Conservation (phyloP, 1,284 basidiomycete genomes). For the Irpex sp. region DNA sequence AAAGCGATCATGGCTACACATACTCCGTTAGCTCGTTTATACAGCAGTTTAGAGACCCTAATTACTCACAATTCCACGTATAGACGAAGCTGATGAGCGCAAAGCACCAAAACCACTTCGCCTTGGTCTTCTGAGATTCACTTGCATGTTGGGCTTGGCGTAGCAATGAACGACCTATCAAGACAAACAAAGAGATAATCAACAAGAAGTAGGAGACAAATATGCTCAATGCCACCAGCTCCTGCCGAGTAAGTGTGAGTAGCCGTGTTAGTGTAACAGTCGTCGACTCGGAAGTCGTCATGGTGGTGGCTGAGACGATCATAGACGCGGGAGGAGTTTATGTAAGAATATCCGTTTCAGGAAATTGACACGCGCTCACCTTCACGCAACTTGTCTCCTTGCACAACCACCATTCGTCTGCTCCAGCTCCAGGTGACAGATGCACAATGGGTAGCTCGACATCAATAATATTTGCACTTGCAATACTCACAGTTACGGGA, state of each 20-base stretch:
- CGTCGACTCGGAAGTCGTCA: background rate
- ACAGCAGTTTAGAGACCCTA: background rate
- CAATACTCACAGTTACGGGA: background rate
- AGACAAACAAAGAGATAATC: constrained; percentile 6
- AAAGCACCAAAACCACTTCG: constrained; percentile 28
- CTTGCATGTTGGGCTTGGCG: background rate
- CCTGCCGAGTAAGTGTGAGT: background rate
- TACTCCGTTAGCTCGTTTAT: background rate
- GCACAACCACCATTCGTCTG: background rate
- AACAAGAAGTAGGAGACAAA: constrained; percentile 12
- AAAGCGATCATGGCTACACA: constrained; percentile 48
- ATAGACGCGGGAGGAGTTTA: background rate
- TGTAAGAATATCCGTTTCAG: background rate
- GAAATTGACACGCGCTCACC: background rate
- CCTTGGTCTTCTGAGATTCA: background rate
- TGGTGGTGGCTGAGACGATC: background rate
- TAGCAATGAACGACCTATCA: background rate
- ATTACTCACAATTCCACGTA: constrained; percentile 62
- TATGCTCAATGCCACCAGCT: constrained; percentile 9
- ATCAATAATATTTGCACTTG: background rate
- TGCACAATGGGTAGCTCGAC: background rate
- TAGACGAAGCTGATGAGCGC: constrained; percentile 39
- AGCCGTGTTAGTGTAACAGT: background rate
- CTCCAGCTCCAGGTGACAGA: background rate
- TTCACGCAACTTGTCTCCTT: background rate